Conservation (phyloP, 208 protist species). For the Trypanosomatidae sp. region DNA sequence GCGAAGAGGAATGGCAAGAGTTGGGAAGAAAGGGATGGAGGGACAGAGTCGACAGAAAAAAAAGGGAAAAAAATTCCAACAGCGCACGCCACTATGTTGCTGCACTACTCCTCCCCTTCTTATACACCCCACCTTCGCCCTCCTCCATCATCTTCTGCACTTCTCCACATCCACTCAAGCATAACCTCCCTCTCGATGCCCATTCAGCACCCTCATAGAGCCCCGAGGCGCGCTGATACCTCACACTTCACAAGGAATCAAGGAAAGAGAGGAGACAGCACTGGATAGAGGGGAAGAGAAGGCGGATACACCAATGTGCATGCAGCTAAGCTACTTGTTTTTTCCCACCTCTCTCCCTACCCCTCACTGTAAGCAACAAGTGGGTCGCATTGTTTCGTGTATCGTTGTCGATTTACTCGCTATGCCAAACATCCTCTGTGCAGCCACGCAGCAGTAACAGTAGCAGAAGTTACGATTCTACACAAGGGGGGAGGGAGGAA, state of each 20-base stretch:
- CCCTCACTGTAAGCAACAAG: background rate
- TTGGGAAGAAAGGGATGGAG: background rate
- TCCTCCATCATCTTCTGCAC: background rate
- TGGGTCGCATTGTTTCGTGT: background rate
- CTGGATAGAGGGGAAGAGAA: background rate
- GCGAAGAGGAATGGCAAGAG: background rate
- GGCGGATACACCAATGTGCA: background rate
- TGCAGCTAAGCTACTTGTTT: too few species aligned
- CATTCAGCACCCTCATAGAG: background rate
- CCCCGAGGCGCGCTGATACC: background rate
- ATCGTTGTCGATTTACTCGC: background rate
- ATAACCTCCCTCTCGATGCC: background rate
- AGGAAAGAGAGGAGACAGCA: background rate
- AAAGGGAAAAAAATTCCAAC: background rate
- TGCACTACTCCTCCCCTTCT: background rate
- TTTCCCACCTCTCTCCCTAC: background rate
- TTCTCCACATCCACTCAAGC: background rate
- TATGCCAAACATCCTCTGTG: background rate
- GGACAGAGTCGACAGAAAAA: background rate
- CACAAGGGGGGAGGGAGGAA: background rate
- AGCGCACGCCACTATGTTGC: background rate
- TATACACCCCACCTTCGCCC: background rate
- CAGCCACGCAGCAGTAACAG: background rate
- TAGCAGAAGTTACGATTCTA: background rate
- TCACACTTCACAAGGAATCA: background rate